Evolutionary conservation across 2,329 filamentous ascomycete genomes (phyloP).

Genomic region (Neofusicoccum umdonicola): DNA sequence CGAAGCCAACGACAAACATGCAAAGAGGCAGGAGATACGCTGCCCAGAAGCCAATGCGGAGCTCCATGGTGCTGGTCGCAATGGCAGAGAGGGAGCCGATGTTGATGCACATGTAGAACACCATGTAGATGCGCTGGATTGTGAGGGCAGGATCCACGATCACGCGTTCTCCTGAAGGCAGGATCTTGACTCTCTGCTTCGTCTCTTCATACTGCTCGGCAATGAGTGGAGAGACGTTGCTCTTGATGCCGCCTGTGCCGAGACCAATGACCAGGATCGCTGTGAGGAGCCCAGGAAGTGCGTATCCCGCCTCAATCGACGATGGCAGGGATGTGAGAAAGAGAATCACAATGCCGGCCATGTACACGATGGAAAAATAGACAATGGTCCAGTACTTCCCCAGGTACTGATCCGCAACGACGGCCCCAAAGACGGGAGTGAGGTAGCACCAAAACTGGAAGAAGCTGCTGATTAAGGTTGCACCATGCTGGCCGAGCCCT

Average conservation of each 20-base stretch:
- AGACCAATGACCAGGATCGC: conserved; percentile 68
- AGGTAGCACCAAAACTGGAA: conserved; percentile 52
- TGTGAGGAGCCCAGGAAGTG: conserved; percentile 63
- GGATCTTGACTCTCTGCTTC: conserved; percentile 39
- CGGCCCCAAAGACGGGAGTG: conserved; percentile 48
- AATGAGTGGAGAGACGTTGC: conserved; percentile 62
- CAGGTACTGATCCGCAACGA: conserved; percentile 64
- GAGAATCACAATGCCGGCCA: conserved; percentile 65
- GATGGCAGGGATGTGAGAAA: conserved; percentile 63
- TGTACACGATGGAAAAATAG: conserved; percentile 62
- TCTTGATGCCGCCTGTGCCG: conserved; percentile 78
- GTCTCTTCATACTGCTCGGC: conserved; percentile 48
- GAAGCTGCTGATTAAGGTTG: conserved; percentile 47
- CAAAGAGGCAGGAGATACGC: conserved; percentile 62
- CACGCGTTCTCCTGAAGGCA: conserved; percentile 35
- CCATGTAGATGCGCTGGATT: conserved; percentile 45
- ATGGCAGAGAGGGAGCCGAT: conserved; percentile 67
- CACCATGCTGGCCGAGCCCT: conserved; percentile 42
- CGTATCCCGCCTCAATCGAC: conserved; percentile 59
- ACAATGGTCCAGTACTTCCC: conserved; percentile 70
- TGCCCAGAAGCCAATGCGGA: conserved; percentile 64
- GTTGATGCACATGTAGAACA: conserved; percentile 70
- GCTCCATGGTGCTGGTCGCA: conserved; percentile 67
- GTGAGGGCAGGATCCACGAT: conserved; percentile 41
- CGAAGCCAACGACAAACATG: conserved; percentile 62